Percentiles rank a stretch among this genome's conserved stretches.
These are phyloP conservation scores for Volutella citrinella DNA, from an alignment of 2,329 filamentous ascomycete genomes.

Conservation along the genomic window DNA sequence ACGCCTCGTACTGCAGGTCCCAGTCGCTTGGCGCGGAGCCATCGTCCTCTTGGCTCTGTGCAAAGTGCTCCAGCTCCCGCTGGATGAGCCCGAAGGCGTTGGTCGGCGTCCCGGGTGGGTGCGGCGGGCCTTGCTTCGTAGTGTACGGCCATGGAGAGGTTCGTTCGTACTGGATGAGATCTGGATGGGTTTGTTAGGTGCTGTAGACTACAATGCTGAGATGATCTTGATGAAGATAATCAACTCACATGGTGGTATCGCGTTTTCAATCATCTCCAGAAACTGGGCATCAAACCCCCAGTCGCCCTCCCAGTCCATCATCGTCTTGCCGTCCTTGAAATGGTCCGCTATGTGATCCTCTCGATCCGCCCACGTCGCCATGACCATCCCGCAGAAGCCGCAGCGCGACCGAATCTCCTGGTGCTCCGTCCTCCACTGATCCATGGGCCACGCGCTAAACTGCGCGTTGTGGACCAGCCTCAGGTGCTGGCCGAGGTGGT, in stretches of 20 bases:
- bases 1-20: constrained; percentile 19
- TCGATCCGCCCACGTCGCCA: constrained; percentile 32
- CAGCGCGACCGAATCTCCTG: constrained; percentile 29
- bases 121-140: constrained; percentile 13
- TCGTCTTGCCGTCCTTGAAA: constrained; percentile 35
- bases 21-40: constrained; percentile 11
- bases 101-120: constrained; percentile 13
- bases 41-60: constrained; percentile 13
- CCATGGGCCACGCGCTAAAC: constrained; percentile 41
- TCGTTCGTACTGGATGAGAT: constrained; percentile 38
- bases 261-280: constrained; percentile 35
- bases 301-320: constrained; percentile 39
- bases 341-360: constrained; percentile 38
- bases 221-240: constrained; percentile 30
- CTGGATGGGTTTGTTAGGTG: constrained; percentile 4
- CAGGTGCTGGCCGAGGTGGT: constrained; percentile 38
- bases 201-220: constrained; percentile 28
- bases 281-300: constrained; percentile 37
- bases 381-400: constrained; percentile 34
- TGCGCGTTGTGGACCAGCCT: constrained; percentile 37
- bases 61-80: constrained; percentile 26
- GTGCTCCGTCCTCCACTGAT: constrained; percentile 31
- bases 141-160: constrained; percentile 32
- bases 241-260: constrained; percentile 33
- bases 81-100: constrained; percentile 33